Percentiles rank a stretch among this genome's conserved stretches.
These are phyloP conservation scores for Bipolaris sorokiniana DNA, from an alignment of 2,329 filamentous ascomycete species.

Conservation along the genomic window DNA sequence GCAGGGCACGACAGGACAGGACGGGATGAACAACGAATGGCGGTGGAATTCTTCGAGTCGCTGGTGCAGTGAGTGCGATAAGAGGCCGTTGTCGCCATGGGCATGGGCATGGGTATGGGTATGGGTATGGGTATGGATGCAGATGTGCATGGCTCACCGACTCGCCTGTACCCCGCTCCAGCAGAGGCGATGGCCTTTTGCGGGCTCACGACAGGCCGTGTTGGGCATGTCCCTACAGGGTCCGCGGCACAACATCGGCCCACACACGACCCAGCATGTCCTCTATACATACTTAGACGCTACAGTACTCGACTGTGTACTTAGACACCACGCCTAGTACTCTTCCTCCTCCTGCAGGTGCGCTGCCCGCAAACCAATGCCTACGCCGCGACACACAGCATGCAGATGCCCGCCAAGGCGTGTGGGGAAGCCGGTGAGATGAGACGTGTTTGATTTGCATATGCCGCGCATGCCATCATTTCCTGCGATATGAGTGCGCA, in stretches of 20 bases:
- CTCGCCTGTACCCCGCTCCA: conserved; percentile 34
- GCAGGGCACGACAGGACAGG: conserved; percentile 27
- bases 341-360: conserved; percentile 15
- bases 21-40: conserved; percentile 28
- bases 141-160: conserved; percentile 30
- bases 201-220: conserved; percentile 10
- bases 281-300: background rate
- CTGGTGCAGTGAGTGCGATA: conserved; percentile 27
- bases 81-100: conserved; percentile 19
- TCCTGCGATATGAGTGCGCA: conserved; percentile 10
- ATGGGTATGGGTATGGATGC: background rate
- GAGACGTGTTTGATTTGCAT: conserved; percentile 32
- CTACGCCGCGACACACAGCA: background rate
- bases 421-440: conserved; percentile 34
- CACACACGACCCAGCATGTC: conserved; percentile 1
- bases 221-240: conserved; percentile 8
- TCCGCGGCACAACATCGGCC: conserved; percentile 18
- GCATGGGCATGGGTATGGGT: too few relatives aligned
- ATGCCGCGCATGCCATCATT: conserved; percentile 23
- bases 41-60: conserved; percentile 23
- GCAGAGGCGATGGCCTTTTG: conserved; percentile 5
- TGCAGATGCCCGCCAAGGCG: conserved; percentile 23
- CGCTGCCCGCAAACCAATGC: conserved; percentile 13
- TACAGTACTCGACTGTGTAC: background rate
- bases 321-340: background rate